These are phyloP conservation scores for Ascochyta clinopodiicola DNA, from an alignment of 2,329 filamentous ascomycete species.

Conservation along the genomic window DNA sequence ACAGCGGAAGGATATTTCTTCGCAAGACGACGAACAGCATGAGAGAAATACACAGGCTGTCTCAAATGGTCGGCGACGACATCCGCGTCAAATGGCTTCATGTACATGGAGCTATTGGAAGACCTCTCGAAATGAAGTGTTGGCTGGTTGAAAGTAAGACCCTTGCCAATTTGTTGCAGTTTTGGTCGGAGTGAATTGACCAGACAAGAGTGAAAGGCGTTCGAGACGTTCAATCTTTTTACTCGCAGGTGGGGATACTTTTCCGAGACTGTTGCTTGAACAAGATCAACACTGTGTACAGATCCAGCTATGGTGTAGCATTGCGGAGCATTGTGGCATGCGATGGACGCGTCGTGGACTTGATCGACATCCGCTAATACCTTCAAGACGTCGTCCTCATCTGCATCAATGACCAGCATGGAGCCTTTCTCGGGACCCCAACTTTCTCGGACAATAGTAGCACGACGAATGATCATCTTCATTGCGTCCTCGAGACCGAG, in stretches of 20 bases:
- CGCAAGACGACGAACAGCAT: slow-evolving; percentile 52
- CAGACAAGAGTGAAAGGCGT: slow-evolving; percentile 36
- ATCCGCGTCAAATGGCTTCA: neutral
- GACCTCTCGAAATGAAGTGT: slow-evolving; percentile 41
- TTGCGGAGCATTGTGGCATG: slow-evolving; percentile 50
- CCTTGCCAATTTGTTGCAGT: slow-evolving; percentile 23
- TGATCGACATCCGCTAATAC: slow-evolving; percentile 3
- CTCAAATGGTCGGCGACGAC: slow-evolving; percentile 48
- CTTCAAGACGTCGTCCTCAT: neutral
- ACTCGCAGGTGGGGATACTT: neutral
- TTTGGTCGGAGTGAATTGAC: slow-evolving; percentile 33
- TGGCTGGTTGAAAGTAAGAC: slow-evolving; percentile 40
- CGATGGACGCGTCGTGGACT: slow-evolving; percentile 47
- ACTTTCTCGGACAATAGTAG: slow-evolving; percentile 36
- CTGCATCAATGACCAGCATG: slow-evolving; percentile 40
- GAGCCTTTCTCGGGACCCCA: slow-evolving; percentile 48
- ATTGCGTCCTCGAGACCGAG: slow-evolving; percentile 43
- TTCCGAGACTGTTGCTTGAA: slow-evolving; percentile 17
- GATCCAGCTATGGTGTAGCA: slow-evolving; percentile 52
- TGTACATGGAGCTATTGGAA: neutral
- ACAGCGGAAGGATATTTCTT: slow-evolving; percentile 27
- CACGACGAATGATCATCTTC: slow-evolving; percentile 35
- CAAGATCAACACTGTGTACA: slow-evolving; percentile 21
- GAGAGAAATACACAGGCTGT: slow-evolving; percentile 54
- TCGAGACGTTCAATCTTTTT: slow-evolving; percentile 28